A percentile compares a stretch with the other conserved stretches of the same genome.
phyloP scores from a whole-genome alignment of 805 yeast genomes.

The Candida ovalis region DNA sequence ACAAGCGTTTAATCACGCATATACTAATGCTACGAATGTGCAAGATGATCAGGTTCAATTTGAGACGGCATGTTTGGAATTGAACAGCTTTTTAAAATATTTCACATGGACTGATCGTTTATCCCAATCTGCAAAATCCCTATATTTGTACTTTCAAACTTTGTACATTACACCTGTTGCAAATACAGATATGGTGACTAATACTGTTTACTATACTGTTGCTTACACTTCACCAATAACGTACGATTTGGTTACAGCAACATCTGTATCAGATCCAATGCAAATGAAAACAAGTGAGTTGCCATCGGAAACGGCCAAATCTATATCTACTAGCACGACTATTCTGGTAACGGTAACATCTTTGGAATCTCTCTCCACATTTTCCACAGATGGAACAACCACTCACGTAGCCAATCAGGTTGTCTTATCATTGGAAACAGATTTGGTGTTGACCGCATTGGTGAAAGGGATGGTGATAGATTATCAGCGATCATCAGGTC shows the following conservation, averaged over 20 bases:
- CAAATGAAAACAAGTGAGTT: neutral
- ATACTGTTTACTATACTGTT: neutral
- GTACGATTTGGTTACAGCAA: neutral
- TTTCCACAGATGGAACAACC: neutral
- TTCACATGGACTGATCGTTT: neutral
- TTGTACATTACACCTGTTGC: neutral
- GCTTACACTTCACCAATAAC: neutral
- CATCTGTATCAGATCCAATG: neutral
- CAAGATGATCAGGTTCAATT: neutral
- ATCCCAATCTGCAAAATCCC: neutral
- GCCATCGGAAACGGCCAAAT: neutral
- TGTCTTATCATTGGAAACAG: neutral
- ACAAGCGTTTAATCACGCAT: neutral
- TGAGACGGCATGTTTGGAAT: neutral
- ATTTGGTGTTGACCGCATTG: neutral
- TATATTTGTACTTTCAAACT: neutral
- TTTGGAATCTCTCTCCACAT: neutral
- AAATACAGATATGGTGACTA: neutral
- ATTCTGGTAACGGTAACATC: neutral
- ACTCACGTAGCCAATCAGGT: neutral
- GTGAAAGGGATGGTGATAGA: conserved; percentile 9
- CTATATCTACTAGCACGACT: neutral
- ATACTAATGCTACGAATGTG: neutral
- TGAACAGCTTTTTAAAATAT: neutral
- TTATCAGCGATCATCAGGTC: conserved; percentile 5